These are phyloP conservation scores for Tilletia walkeri DNA, from an alignment of 1,284 basidiomycete genomes.

Conservation along the genomic window DNA sequence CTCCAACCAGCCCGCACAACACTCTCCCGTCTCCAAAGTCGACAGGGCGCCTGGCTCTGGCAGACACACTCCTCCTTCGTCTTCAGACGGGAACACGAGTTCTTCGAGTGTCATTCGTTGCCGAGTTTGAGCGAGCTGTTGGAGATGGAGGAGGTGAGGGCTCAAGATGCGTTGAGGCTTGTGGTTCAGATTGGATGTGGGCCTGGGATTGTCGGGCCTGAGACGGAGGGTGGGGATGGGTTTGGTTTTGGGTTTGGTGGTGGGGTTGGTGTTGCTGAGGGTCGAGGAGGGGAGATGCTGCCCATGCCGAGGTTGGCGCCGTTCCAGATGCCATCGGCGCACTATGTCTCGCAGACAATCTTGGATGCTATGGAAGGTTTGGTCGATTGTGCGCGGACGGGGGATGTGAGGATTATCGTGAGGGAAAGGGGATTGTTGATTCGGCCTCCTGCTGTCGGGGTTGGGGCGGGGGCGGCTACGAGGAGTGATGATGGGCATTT, in stretches of 20 bases:
- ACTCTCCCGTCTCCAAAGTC: constrained; percentile 17
- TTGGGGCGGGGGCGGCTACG: not conserved
- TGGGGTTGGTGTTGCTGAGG: not conserved
- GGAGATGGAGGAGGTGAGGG: constrained; percentile 13
- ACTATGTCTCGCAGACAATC: constrained; percentile 37
- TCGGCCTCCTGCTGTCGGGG: not conserved
- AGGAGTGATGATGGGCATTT: not conserved
- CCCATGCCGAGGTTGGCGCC: constrained; percentile 21
- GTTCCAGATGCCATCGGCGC: constrained; percentile 36
- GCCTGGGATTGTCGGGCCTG: constrained; percentile 1
- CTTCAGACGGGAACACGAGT: constrained; percentile 39
- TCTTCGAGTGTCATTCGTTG: constrained; percentile 40
- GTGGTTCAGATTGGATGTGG: constrained; percentile 46
- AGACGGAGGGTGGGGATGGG: not conserved
- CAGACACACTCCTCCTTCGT: constrained; percentile 33
- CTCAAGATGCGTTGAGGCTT: constrained; percentile 38
- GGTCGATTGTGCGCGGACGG: constrained; percentile 47
- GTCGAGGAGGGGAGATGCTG: not conserved
- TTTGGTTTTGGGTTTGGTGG: not conserved
- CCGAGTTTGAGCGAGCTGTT: constrained; percentile 41
- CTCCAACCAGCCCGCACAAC: constrained; percentile 26
- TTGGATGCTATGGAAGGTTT: constrained; percentile 37
- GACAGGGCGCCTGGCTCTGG: constrained; percentile 34
- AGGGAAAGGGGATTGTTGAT: constrained; percentile 40
- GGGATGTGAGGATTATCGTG: constrained; percentile 49